A percentile compares a stretch with the other conserved stretches of the same genome.
phyloP scores from a whole-genome alignment of 2,329 filamentous ascomycete species.

The Verticillium alfalfae region DNA sequence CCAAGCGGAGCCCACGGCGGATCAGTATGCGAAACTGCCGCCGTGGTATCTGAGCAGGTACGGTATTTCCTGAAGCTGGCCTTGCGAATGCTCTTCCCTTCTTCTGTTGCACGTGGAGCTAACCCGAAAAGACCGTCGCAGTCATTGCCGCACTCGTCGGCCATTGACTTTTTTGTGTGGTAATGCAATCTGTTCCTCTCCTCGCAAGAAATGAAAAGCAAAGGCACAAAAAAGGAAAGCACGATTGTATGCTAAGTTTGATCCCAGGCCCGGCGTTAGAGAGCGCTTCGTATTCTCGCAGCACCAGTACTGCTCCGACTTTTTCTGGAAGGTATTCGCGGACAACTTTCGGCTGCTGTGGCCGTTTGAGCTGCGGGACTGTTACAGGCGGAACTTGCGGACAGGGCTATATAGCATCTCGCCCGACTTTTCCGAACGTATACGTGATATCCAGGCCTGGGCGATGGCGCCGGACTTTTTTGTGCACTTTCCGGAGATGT shows the following conservation, averaged over 20 bases:
- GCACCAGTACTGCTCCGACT: slow-evolving; percentile 21
- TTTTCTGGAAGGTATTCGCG: slow-evolving; percentile 19
- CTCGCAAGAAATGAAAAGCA: no score
- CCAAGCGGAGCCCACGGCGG: slow-evolving; percentile 16
- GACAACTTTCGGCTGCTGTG: slow-evolving; percentile 16
- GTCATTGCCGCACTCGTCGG: slow-evolving; percentile 17
- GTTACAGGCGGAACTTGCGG: slow-evolving; percentile 16
- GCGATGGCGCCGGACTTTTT: slow-evolving; percentile 21
- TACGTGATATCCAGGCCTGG: slow-evolving; percentile 19
- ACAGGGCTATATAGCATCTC: slow-evolving; percentile 14
- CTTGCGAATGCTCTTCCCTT: not conserved
- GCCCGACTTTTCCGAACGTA: slow-evolving; percentile 15
- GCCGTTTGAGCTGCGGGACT: slow-evolving; percentile 17
- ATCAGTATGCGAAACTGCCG: slow-evolving; percentile 14
- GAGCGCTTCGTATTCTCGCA: slow-evolving; percentile 20
- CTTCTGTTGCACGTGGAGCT: not conserved
- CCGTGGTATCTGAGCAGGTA: slow-evolving; percentile 18
- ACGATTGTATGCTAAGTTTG: not conserved
- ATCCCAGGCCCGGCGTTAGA: slow-evolving; percentile 17
- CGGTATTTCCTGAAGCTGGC: not conserved
- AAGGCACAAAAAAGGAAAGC: no score
- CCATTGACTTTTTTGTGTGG: slow-evolving; percentile 23
- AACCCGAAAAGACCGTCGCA: slow-evolving; percentile 16
- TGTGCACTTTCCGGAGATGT: slow-evolving; percentile 16
- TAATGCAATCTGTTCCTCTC: slow-evolving; percentile 3